Conservation (phyloP, 2,329 filamentous ascomycete species). For the Tolypocladium ophioglossoides region DNA sequence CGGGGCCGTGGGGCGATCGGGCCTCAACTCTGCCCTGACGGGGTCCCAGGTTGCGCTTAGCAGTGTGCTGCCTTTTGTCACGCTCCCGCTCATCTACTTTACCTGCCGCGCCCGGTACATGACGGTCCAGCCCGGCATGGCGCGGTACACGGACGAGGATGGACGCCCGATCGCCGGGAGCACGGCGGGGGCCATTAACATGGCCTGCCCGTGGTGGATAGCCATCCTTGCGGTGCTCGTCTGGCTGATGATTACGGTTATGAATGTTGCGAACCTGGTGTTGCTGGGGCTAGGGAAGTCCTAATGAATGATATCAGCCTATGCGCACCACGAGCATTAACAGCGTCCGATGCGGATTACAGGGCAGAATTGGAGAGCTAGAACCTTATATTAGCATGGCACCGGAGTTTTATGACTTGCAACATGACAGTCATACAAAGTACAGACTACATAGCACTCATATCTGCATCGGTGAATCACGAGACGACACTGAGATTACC, state of each 20-base stretch:
- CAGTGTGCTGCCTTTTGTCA: conserved; percentile 73
- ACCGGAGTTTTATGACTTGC: too few relatives aligned
- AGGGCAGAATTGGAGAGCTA: not conserved
- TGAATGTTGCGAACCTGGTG: conserved; percentile 72
- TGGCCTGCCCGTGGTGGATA: conserved; percentile 64
- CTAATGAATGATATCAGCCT: not conserved
- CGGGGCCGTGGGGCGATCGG: conserved; percentile 60
- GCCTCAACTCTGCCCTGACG: conserved; percentile 61
- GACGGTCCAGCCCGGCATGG: conserved; percentile 48
- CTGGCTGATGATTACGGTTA: conserved; percentile 64
- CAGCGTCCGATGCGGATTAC: not conserved
- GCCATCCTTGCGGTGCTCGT: conserved; percentile 45
- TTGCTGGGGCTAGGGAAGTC: conserved; percentile 33
- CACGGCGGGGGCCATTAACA: conserved; percentile 31
- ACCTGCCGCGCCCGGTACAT: conserved; percentile 72
- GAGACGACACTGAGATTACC: too few relatives aligned
- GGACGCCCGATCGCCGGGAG: not conserved
- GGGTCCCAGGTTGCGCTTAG: conserved; percentile 70
- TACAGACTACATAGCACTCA: too few relatives aligned
- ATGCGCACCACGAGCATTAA: not conserved
- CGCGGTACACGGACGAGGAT: conserved; percentile 13
- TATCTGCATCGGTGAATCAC: too few relatives aligned
- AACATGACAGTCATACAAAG: too few relatives aligned
- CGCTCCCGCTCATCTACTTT: conserved; percentile 74
- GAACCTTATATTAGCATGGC: not conserved